Evolutionary conservation across 176 grass and related monocot species (phyloP).

Genomic region (Aechmea fasciata): DNA sequence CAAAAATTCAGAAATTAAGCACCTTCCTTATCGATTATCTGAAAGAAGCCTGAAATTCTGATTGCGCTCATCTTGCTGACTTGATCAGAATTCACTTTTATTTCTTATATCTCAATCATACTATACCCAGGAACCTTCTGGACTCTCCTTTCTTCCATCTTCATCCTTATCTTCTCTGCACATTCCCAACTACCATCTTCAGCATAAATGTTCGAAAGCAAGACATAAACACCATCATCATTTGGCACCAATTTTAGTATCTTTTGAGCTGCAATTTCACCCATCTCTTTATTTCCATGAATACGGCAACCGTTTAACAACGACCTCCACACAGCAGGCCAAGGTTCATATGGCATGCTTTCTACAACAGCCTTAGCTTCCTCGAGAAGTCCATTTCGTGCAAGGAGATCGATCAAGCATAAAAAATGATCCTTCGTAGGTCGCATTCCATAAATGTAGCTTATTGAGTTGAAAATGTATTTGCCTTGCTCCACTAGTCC

Average conservation of each 20-base stretch:
- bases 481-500: conserved; percentile 44
- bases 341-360: conserved; percentile 42
- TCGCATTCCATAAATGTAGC: conserved; percentile 29
- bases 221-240: conserved; percentile 36
- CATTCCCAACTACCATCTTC: conserved; percentile 40
- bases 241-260: conserved; percentile 30
- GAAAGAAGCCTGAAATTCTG: not conserved
- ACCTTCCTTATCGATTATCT: no score
- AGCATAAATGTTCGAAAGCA: conserved; percentile 40
- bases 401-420: conserved; percentile 44
- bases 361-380: conserved; percentile 33
- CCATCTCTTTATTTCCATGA: conserved; percentile 36
- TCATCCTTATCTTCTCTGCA: conserved; percentile 30
- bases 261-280: conserved; percentile 30
- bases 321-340: conserved; percentile 48
- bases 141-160: conserved; percentile 34
- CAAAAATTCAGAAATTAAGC: no score
- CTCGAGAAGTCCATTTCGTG: conserved; percentile 32
- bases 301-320: conserved; percentile 55
- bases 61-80: not conserved
- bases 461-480: conserved; percentile 25
- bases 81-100: not conserved
- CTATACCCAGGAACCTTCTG: conserved; percentile 39
- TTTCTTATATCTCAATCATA: conserved; percentile 24
- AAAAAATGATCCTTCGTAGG: conserved; percentile 31